A percentile compares a stretch with the other conserved stretches of the same genome.
These are phyloP conservation scores for Protomyces arabidopsidicola DNA, from an alignment of 1,139 yeast species.

Conservation along the genomic window DNA sequence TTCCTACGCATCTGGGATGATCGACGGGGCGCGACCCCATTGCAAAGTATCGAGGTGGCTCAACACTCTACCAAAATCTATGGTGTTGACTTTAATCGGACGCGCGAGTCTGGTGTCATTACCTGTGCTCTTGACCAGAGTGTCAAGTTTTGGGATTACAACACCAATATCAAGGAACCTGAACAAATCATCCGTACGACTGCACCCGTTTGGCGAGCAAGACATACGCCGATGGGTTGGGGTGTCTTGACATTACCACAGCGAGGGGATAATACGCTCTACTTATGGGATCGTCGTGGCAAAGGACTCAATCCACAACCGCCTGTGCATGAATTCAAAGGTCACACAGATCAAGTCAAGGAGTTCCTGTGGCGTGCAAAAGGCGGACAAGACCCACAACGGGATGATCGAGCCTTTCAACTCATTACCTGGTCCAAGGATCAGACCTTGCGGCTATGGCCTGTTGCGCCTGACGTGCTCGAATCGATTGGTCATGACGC, in stretches of 20 bases:
- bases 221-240: conserved; percentile 81
- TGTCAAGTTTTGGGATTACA: conserved; percentile 81
- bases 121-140: conserved; percentile 83
- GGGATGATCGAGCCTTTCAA: conserved; percentile 76
- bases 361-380: conserved; percentile 84
- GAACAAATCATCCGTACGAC: conserved; percentile 60
- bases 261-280: conserved; percentile 74
- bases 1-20: conserved; percentile 81
- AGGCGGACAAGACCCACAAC: conserved; percentile 42
- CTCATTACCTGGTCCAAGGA: conserved; percentile 93
- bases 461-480: conserved; percentile 57
- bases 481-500: conserved; percentile 54
- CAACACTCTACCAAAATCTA: conserved; percentile 84
- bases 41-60: conserved; percentile 49
- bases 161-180: conserved; percentile 46
- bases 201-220: conserved; percentile 83
- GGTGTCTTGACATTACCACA: conserved; percentile 92
- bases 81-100: conserved; percentile 75
- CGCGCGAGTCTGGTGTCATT: conserved; percentile 55
- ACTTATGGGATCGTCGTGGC: conserved; percentile 46
- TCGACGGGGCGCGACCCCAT: conserved; percentile 73
- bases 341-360: conserved; percentile 77
- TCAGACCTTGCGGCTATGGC: conserved; percentile 79
- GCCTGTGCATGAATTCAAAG: conserved; percentile 63
- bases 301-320: conserved; percentile 42